Evolutionary conservation across 805 yeast genomes (phyloP).

Genomic region (Spathaspora hagerdaliae): DNA sequence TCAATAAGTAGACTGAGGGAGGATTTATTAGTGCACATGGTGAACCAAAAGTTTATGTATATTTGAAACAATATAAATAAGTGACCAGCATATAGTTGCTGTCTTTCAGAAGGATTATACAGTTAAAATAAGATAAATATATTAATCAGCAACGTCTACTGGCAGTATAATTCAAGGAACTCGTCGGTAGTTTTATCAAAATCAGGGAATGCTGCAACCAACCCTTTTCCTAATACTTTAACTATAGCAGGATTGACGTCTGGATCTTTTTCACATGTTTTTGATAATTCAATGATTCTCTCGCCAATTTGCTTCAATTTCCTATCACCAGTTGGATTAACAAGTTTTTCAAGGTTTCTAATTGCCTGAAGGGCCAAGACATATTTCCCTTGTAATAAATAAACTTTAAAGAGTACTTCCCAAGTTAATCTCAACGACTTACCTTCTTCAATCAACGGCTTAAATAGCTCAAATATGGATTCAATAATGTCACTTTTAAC

Average conservation of each 20-base stretch:
- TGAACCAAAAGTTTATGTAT: too few relatives aligned
- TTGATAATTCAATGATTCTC: constrained; percentile 28
- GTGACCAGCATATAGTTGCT: too few relatives aligned
- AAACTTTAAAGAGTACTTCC: constrained; percentile 39
- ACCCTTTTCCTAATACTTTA: constrained; percentile 37
- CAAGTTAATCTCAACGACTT: constrained; percentile 35
- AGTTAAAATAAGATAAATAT: not conserved
- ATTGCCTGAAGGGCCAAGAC: constrained; percentile 44
- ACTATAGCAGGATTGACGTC: constrained; percentile 43
- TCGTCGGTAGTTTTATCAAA: constrained; percentile 16
- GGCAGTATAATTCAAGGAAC: constrained; percentile 11
- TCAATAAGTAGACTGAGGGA: too few relatives aligned
- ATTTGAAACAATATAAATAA: too few relatives aligned
- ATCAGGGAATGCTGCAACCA: constrained; percentile 31
- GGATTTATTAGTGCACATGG: too few relatives aligned
- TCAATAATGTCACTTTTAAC: constrained; percentile 37
- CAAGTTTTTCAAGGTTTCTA: constrained; percentile 37
- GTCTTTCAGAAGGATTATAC: too few relatives aligned
- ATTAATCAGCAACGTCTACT: constrained; percentile 1
- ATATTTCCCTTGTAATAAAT: constrained; percentile 41
- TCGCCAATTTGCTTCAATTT: constrained; percentile 21
- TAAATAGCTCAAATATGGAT: constrained; percentile 37
- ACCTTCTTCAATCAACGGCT: constrained; percentile 41
- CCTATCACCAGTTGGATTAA: constrained; percentile 18
- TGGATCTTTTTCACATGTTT: constrained; percentile 29